Base-by-base conservation (phyloP, 768 basidiomycete species). In the Mycena capillaripes region DNA sequence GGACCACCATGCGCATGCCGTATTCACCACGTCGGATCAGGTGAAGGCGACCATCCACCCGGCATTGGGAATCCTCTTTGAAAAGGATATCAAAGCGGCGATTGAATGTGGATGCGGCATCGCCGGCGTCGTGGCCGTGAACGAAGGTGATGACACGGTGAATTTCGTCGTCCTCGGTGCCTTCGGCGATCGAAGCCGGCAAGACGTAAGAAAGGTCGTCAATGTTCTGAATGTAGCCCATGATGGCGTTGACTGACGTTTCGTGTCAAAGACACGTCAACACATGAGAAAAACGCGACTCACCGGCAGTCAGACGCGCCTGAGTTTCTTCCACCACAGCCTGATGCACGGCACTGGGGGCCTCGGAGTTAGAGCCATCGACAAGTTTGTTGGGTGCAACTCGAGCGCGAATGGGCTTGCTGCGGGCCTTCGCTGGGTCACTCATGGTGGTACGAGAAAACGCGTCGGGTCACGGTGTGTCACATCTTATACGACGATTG, bases 31-130 rank as follows among this genome's bases (percentile, higher is more conserved):
- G 59, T 2, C 68, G 68, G 9, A 69, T 62, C 7, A 42, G 21
- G 19, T 61, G 58, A 21, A 62, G 40, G 10, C 59, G 68, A 1
- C 68, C 68, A 25, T 69, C 27, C n/a, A 14, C 58, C 3, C 60
- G 52, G 32, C 61, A 70, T 34, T 61, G 38, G 4, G 48, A 25
- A 10, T 63, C 60, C 25, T 69, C 60, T 23, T 34, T 50, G 23
- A 70, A 70, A 3, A 70, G 61, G 27, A 70, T 70, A 57, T 70
- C 69, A 21, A 70, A 63, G 2, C 69, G 61, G 17, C 60, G 60
- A 34, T 23, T 64, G 23, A 70, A 70, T 3, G 69, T 70, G 4
- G 69, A 70, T 2, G n/a, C 42, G 44, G 30, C 32, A 50, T 16
- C 11, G 25, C 25, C 53, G 17, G 30, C 40, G 17, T 70, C 69